Conservation (phyloP, 2,329 filamentous ascomycete genomes). For the Eurotiales sp. region DNA sequence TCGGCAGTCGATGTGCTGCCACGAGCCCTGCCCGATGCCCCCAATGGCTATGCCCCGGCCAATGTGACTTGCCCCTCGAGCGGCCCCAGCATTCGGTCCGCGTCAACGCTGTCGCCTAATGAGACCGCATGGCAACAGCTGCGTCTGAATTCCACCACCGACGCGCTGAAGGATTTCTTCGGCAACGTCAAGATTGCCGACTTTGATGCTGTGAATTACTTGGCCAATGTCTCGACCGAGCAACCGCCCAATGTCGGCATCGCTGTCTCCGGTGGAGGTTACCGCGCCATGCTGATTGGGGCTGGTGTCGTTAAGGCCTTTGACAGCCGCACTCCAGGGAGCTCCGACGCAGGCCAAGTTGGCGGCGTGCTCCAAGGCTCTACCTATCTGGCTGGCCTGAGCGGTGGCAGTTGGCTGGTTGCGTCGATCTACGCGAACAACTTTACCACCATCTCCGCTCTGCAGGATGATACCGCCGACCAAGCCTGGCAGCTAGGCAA, state of each 20-base stretch:
- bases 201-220: constrained; percentile 69
- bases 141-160: constrained; percentile 69
- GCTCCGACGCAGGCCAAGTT: constrained; percentile 63
- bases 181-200: constrained; percentile 65
- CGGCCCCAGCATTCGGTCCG: constrained; percentile 66
- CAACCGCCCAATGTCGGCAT: constrained; percentile 66
- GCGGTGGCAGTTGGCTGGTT: constrained; percentile 79
- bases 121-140: constrained; percentile 71
- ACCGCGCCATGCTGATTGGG: constrained; percentile 77
- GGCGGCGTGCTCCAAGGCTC: constrained; percentile 76
- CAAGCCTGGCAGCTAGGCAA: constrained; percentile 60
- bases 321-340: constrained; percentile 65
- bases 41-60: constrained; percentile 68
- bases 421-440: constrained; percentile 77
- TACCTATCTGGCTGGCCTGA: constrained; percentile 77
- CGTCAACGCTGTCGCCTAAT: constrained; percentile 58
- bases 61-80: constrained; percentile 64
- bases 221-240: constrained; percentile 57
- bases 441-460: constrained; percentile 63
- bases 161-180: constrained; percentile 70
- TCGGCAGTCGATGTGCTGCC: constrained; percentile 7
- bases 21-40: constrained; percentile 51
- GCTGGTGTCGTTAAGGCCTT: constrained; percentile 79
- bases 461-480: constrained; percentile 45
- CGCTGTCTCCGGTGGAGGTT: constrained; percentile 78